phyloP scores from a whole-genome alignment of 139 green algal genomes.

The Haematococcus lacustris region DNA sequence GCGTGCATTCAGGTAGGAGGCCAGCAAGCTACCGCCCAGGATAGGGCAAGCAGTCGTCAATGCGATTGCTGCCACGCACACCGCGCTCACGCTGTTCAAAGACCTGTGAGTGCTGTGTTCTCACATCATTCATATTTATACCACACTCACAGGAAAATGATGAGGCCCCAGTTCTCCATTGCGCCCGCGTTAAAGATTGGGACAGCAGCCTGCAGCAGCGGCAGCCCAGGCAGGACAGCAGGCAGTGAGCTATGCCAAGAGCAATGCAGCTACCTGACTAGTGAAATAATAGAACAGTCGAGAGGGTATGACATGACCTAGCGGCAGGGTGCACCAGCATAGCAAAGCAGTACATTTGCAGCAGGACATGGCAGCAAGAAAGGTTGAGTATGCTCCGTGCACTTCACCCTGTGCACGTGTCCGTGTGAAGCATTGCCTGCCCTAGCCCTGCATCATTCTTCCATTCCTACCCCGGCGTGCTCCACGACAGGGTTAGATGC shows the following conservation, averaged over 20 bases:
- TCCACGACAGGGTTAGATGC: too few species aligned
- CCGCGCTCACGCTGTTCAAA: background rate
- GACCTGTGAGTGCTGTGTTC: background rate
- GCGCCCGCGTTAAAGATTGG: slow-evolving; percentile 84
- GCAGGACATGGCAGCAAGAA: background rate
- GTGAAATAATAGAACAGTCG: too few species aligned
- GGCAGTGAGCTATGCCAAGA: too few species aligned
- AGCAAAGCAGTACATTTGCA: background rate
- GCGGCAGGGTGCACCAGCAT: too few species aligned
- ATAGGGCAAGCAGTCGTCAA: background rate
- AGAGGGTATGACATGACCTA: too few species aligned
- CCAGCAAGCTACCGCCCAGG: background rate
- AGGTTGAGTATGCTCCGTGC: background rate
- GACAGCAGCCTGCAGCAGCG: slow-evolving; percentile 66
- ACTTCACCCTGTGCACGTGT: too few species aligned
- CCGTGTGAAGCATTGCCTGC: too few species aligned
- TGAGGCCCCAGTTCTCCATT: slow-evolving; percentile 94
- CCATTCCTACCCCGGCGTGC: too few species aligned
- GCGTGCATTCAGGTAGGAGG: background rate
- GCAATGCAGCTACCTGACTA: too few species aligned
- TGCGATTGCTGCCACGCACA: background rate
- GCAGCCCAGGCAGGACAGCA: too few species aligned
- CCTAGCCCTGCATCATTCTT: too few species aligned
- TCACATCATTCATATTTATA: background rate
- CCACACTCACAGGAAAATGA: slow-evolving; percentile 32